phyloP scores from a whole-genome alignment of 345 rosid genomes.

The Chamaenerion angustifolium region DNA sequence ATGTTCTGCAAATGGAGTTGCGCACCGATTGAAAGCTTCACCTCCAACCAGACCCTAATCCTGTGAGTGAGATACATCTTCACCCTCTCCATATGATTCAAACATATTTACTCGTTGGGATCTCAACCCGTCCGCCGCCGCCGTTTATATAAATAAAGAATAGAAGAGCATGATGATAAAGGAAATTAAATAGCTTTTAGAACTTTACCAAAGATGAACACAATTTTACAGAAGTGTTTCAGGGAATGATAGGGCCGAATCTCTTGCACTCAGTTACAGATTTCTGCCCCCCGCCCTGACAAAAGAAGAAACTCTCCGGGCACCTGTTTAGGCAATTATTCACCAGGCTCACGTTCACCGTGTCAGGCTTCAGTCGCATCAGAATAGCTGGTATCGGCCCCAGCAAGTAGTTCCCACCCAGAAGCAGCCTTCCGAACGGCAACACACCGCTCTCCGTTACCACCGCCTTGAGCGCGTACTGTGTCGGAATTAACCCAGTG shows the following conservation, averaged over 20 bases:
- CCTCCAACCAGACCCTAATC: too few relatives aligned
- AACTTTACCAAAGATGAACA: too few relatives aligned
- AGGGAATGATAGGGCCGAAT: slow-evolving; percentile 34
- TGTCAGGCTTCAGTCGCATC: slow-evolving; percentile 43
- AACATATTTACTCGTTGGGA: too few relatives aligned
- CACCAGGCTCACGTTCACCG: slow-evolving; percentile 35
- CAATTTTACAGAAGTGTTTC: too few relatives aligned
- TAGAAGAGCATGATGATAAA: too few relatives aligned
- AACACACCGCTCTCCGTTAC: slow-evolving; percentile 29
- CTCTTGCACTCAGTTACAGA: slow-evolving; percentile 51
- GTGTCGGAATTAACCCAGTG: slow-evolving; percentile 29
- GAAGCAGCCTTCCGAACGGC: slow-evolving; percentile 51
- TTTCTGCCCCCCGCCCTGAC: slow-evolving; percentile 62
- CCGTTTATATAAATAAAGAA: too few relatives aligned
- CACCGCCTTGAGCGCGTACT: slow-evolving; percentile 24
- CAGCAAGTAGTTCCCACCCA: slow-evolving; percentile 72
- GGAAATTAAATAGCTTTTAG: too few relatives aligned
- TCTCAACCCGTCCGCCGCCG: too few relatives aligned
- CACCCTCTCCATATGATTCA: too few relatives aligned
- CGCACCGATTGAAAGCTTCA: too few relatives aligned
- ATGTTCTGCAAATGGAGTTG: too few relatives aligned
- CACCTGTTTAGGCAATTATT: slow-evolving; percentile 70
- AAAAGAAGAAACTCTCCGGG: slow-evolving; percentile 54
- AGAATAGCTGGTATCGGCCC: slow-evolving; percentile 64
- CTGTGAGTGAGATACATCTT: too few relatives aligned